Conservation (phyloP, 1,139 yeast species). For the Diutina catenulata region DNA sequence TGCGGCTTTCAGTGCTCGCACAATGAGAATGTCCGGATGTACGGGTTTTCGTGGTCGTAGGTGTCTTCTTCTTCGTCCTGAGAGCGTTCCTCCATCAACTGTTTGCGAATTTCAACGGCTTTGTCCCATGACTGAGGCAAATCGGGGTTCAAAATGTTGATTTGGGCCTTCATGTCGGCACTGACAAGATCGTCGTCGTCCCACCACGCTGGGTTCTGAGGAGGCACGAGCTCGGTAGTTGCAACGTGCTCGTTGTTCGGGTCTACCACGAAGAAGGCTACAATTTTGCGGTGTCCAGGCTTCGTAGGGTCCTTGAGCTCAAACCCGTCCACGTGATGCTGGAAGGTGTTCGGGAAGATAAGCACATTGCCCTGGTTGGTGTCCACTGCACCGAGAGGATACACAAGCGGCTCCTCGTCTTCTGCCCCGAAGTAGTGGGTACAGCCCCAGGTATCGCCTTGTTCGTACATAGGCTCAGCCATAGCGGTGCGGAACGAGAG, state of each 20-base stretch:
- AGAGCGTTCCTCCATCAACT: conserved; percentile 25
- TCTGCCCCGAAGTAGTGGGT: conserved; percentile 17
- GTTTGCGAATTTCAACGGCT: conserved; percentile 17
- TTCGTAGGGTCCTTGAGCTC: conserved; percentile 22
- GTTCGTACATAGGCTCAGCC: conserved; percentile 27
- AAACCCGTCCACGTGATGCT: conserved; percentile 30
- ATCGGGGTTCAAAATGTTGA: conserved; percentile 2
- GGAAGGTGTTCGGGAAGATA: conserved; percentile 28
- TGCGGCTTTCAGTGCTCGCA: conserved; percentile 24
- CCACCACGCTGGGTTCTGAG: conserved; percentile 31
- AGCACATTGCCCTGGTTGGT: conserved; percentile 18
- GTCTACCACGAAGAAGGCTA: conserved; percentile 30
- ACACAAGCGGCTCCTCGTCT: conserved; percentile 17
- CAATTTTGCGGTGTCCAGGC: conserved; percentile 27
- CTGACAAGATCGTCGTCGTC: conserved; percentile 9
- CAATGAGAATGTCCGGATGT: conserved; percentile 14
- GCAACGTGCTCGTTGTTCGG: conserved; percentile 21
- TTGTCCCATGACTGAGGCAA: conserved; percentile 11
- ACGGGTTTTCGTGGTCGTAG: conserved; percentile 10
- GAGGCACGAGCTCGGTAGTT: conserved; percentile 25
- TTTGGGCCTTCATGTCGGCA: conserved; percentile 3
- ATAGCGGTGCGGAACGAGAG: conserved; percentile 21
- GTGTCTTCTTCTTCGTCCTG: conserved; percentile 7
- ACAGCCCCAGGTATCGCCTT: conserved; percentile 19
- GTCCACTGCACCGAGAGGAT: conserved; percentile 16